A percentile compares a stretch with the other conserved stretches of the same genome.
Conservation (phyloP, 2,329 filamentous ascomycete species). For the Monilinia polystroma region DNA sequence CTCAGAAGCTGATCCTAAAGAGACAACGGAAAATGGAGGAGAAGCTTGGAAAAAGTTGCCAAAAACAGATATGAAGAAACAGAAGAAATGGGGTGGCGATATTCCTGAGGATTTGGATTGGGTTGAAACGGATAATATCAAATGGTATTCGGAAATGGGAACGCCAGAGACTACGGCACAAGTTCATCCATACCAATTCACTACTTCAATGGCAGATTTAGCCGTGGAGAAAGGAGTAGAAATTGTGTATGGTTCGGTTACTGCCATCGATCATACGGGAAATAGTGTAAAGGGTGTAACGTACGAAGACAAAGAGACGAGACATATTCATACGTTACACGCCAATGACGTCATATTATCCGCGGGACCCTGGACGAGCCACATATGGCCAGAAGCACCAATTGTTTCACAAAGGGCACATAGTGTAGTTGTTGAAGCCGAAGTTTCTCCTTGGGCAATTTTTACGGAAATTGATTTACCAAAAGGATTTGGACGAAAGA, state of each 20-base stretch:
- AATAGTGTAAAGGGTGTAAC: constrained; percentile 68
- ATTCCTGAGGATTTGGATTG: constrained; percentile 81
- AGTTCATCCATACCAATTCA: constrained; percentile 91
- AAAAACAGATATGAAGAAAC: constrained; percentile 52
- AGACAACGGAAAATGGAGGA: constrained; percentile 7
- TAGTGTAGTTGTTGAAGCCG: constrained; percentile 62
- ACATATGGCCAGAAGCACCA: constrained; percentile 56
- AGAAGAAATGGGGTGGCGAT: constrained; percentile 51
- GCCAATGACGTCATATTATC: constrained; percentile 48
- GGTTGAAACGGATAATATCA: constrained; percentile 67
- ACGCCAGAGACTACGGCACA: constrained; percentile 80
- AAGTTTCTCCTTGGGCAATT: constrained; percentile 71
- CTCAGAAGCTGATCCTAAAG: constrained; percentile 5
- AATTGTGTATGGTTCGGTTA: constrained; percentile 68
- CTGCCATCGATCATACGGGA: constrained; percentile 58
- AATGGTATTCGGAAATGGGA: constrained; percentile 80
- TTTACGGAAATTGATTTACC: constrained; percentile 86
- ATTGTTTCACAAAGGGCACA: constrained; percentile 61
- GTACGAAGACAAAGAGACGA: constrained; percentile 55
- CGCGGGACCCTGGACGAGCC: constrained; percentile 62
- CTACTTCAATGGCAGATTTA: constrained; percentile 75
- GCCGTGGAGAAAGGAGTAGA: constrained; percentile 68
- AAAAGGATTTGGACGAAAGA: constrained; percentile 56
- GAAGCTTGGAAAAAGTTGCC: constrained; percentile 59
- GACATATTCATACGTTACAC: constrained; percentile 49